Evolutionary conservation across 257 asterid genomes (phyloP).

Genomic region (Cordia subcordata): DNA sequence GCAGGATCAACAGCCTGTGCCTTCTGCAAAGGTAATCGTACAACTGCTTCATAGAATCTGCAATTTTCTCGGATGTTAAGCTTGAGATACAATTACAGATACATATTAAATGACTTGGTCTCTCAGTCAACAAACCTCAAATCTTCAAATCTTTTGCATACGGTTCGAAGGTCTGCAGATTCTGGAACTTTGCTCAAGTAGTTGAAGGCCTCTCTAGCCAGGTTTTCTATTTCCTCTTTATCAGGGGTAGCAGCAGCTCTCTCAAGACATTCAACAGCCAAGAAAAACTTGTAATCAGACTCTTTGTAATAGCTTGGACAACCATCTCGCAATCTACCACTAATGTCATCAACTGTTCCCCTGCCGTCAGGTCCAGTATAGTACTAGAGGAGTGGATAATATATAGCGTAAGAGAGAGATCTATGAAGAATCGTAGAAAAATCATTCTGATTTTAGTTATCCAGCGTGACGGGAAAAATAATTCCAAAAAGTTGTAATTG

Average conservation of each 20-base stretch:
- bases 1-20: slow-evolving; percentile 90
- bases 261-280: slow-evolving; percentile 94
- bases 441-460: background rate
- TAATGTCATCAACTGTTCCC: slow-evolving; percentile 96
- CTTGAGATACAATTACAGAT: slow-evolving; percentile 5
- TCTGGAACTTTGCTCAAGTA: slow-evolving; percentile 82
- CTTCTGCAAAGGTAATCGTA: slow-evolving; percentile 83
- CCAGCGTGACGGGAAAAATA: too few relatives aligned
- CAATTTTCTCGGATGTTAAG: slow-evolving; percentile 27
- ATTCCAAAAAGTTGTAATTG: too few relatives aligned
- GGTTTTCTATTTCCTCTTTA: slow-evolving; percentile 64
- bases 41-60: slow-evolving; percentile 98
- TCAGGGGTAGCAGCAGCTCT: slow-evolving; percentile 76
- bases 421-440: slow-evolving; percentile 2
- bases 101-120: background rate
- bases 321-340: slow-evolving; percentile 81
- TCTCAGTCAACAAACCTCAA: slow-evolving; percentile 56
- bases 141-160: slow-evolving; percentile 95
- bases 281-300: slow-evolving; percentile 87
- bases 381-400: slow-evolving; percentile 55
- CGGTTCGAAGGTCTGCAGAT: slow-evolving; percentile 80
- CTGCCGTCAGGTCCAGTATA: slow-evolving; percentile 97
- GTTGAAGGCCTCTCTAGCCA: slow-evolving; percentile 88
- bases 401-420: slow-evolving; percentile 24
- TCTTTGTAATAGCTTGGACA: slow-evolving; percentile 92